Evolutionary conservation across 1,284 basidiomycete genomes (phyloP).

Genomic region (Ustilago nuda): DNA sequence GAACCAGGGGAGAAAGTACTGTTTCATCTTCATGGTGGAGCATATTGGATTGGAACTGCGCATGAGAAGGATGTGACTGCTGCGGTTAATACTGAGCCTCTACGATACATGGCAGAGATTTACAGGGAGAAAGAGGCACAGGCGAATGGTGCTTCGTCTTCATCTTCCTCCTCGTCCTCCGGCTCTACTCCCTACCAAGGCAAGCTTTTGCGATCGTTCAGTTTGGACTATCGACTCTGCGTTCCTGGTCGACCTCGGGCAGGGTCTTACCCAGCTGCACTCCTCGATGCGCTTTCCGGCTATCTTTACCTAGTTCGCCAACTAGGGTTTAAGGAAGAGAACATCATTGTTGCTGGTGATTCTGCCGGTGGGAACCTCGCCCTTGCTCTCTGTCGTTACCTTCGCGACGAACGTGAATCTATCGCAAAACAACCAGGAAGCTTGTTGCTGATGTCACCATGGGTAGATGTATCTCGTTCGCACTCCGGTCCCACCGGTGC

Average conservation of each 20-base stretch:
- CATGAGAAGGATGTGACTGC: constrained; percentile 60
- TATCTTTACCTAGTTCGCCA: constrained; percentile 61
- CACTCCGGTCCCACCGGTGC: constrained; percentile 60
- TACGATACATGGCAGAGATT: constrained; percentile 52
- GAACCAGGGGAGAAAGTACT: constrained; percentile 57
- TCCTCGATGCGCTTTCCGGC: constrained; percentile 61
- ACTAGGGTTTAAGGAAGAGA: constrained; percentile 68
- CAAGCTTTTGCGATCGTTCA: constrained; percentile 58
- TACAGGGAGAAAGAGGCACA: constrained; percentile 30
- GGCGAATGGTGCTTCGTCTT: not conserved
- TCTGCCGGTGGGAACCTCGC: constrained; percentile 79
- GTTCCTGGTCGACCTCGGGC: constrained; percentile 50
- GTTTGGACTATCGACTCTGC: constrained; percentile 62
- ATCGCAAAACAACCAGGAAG: constrained; percentile 46
- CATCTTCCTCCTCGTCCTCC: not conserved
- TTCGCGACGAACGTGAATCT: constrained; percentile 61
- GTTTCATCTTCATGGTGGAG: constrained; percentile 63
- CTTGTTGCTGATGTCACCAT: constrained; percentile 63
- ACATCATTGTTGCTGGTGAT: constrained; percentile 77
- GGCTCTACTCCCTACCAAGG: constrained; percentile 15
- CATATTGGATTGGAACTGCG: constrained; percentile 65
- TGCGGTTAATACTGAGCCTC: constrained; percentile 54
- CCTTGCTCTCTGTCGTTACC: constrained; percentile 71
- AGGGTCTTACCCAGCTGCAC: constrained; percentile 62
- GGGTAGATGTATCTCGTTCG: constrained; percentile 66